phyloP scores from a whole-genome alignment of 768 basidiomycete species.

The Tulasnella sp. region DNA sequence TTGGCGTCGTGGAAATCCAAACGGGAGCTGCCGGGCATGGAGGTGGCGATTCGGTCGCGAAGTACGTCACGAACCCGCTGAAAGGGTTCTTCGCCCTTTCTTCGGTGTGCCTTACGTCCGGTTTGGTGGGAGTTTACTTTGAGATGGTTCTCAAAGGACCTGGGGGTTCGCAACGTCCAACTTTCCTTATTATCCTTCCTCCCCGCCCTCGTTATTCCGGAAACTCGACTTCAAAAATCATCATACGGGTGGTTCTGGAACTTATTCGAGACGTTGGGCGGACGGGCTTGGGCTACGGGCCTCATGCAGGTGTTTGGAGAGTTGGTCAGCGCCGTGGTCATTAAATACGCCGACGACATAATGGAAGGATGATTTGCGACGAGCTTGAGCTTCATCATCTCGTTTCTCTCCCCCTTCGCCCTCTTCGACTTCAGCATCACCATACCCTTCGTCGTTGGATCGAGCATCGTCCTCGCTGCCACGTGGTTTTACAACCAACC shows the following conservation, averaged over 20 bases:
- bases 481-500: constrained; percentile 80
- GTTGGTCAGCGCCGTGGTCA: constrained; percentile 84
- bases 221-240: constrained; percentile 34
- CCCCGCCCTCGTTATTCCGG: constrained; percentile 61
- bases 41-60: neutral
- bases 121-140: constrained; percentile 95
- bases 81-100: constrained; percentile 86
- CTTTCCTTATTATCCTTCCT: constrained; percentile 89
- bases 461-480: constrained; percentile 71
- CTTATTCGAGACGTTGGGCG: constrained; percentile 78
- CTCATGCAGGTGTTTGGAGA: constrained; percentile 85
- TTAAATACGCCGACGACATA: constrained; percentile 89
- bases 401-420: constrained; percentile 83
- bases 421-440: constrained; percentile 89
- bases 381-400: constrained; percentile 86
- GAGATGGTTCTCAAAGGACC: constrained; percentile 95
- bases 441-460: constrained; percentile 76
- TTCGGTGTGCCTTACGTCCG: constrained; percentile 89
- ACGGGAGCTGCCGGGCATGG: constrained; percentile 32
- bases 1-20: constrained; percentile 89
- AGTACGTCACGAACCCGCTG: constrained; percentile 63
- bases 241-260: constrained; percentile 31
- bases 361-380: constrained; percentile 96
- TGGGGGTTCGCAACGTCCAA: constrained; percentile 96
- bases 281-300: constrained; percentile 89